phyloP scores from a whole-genome alignment of 129 eudicot species.

The Ambrosia trifida region DNA sequence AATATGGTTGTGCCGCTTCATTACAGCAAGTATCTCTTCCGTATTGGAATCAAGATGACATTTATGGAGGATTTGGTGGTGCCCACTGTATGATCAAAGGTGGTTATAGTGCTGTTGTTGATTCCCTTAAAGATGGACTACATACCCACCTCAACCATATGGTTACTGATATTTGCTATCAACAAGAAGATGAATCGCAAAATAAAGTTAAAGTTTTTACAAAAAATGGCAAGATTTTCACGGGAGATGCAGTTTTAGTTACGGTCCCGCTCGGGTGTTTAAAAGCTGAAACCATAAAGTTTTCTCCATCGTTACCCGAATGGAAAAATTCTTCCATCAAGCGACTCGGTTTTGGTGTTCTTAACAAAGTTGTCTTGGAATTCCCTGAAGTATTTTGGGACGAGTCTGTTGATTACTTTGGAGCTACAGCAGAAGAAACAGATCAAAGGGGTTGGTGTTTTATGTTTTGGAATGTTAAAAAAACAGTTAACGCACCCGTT shows the following conservation, averaged over 20 bases:
- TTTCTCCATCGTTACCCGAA: conserved; percentile 74
- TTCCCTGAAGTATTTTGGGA: conserved; percentile 97
- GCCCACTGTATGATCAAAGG: conserved; percentile 99
- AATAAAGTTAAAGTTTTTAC: conserved; percentile 73
- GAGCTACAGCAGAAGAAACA: conserved; percentile 87
- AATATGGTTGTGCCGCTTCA: conserved; percentile 97
- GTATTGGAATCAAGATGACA: conserved; percentile 98
- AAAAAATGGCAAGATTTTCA: conserved; percentile 60
- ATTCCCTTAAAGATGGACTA: conserved; percentile 76
- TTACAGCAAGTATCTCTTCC: conserved; percentile 91
- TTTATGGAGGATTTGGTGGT: conserved; percentile 98
- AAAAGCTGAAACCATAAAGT: conserved; percentile 72
- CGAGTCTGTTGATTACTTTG: conserved; percentile 92
- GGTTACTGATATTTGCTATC: conserved; percentile 58
- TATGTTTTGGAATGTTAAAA: conserved; percentile 97
- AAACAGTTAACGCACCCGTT: conserved; percentile 96
- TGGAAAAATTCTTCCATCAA: conserved; percentile 84
- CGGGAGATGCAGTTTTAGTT: conserved; percentile 80
- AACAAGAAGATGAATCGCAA: conserved; percentile 30
- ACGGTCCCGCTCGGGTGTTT: conserved; percentile 97
- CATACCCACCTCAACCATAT: conserved; percentile 64
- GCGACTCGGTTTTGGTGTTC: conserved; percentile 92
- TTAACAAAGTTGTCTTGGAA: conserved; percentile 86
- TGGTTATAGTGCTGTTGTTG: conserved; percentile 86
- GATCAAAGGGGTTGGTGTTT: conserved; percentile 85